Evolutionary conservation across 1,284 basidiomycete genomes (phyloP).

Genomic region (Caloboletus firmus): DNA sequence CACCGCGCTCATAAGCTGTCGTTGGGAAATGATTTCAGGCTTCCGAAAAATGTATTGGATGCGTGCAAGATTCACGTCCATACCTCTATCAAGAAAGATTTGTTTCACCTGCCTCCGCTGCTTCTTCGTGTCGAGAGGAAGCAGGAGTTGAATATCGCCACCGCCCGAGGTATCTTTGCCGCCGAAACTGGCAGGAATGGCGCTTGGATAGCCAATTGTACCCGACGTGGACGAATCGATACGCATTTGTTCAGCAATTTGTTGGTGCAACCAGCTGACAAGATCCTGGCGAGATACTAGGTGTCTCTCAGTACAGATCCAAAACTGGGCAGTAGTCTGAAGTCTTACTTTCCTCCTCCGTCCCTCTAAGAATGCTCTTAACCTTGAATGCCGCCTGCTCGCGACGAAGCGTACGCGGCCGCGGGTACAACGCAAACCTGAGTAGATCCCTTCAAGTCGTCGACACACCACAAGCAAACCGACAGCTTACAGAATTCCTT

Average conservation of each 20-base stretch:
- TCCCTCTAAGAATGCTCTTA: slow-evolving; percentile 74
- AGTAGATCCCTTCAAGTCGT: slow-evolving; percentile 1
- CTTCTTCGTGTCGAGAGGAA: slow-evolving; percentile 70
- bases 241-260: slow-evolving; percentile 75
- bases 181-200: slow-evolving; percentile 27
- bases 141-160: slow-evolving; percentile 58
- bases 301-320: neutral
- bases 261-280: slow-evolving; percentile 68
- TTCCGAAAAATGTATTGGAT: neutral
- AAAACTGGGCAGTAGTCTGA: neutral
- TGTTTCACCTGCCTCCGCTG: slow-evolving; percentile 70
- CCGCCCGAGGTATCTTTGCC: slow-evolving; percentile 45
- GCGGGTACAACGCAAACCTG: slow-evolving; percentile 72
- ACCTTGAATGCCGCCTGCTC: slow-evolving; percentile 75
- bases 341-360: slow-evolving; percentile 63
- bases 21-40: slow-evolving; percentile 1
- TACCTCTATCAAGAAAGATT: slow-evolving; percentile 67
- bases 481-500: slow-evolving; percentile 70
- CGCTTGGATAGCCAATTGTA: slow-evolving; percentile 44
- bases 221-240: slow-evolving; percentile 66
- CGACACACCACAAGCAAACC: neutral
- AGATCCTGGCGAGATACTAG: slow-evolving; percentile 70
- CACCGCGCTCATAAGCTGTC: slow-evolving; percentile 61
- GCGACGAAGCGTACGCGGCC: slow-evolving; percentile 54
- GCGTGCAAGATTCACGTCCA: neutral